These are phyloP conservation scores for Crassisporium funariophilum DNA, from an alignment of 768 basidiomycete genomes.

Conservation along the genomic window DNA sequence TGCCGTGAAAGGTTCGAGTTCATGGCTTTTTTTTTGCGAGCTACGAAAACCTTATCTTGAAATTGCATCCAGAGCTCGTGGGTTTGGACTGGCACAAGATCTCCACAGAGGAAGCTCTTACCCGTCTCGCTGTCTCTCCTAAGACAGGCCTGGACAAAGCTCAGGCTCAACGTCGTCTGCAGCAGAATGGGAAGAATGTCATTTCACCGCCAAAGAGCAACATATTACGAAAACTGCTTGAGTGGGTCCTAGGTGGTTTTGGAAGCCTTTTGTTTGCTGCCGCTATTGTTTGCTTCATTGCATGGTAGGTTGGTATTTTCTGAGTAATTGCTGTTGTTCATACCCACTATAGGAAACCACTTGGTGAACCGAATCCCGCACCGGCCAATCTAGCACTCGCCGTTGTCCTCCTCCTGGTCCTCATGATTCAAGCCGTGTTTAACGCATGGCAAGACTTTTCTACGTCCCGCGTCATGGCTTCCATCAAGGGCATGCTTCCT, in stretches of 20 bases:
- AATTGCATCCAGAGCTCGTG: conserved; percentile 36
- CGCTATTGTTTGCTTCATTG: conserved; percentile 56
- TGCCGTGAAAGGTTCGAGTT: conserved; percentile 22
- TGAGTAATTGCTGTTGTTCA: conserved; percentile 8
- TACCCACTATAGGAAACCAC: conserved; percentile 48
- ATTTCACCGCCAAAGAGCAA: conserved; percentile 51
- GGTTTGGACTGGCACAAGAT: conserved; percentile 52
- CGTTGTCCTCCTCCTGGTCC: conserved; percentile 50
- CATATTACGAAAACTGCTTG: conserved; percentile 43
- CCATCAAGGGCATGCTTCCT: conserved; percentile 67
- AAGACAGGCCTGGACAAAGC: conserved; percentile 49
- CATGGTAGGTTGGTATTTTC: conserved; percentile 35
- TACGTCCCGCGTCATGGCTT: conserved; percentile 59
- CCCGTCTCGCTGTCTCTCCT: conserved; percentile 45
- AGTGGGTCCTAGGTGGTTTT: conserved; percentile 58
- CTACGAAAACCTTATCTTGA: neutral
- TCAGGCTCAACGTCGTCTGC: conserved; percentile 49
- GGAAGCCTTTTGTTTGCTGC: conserved; percentile 45
- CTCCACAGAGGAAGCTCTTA: conserved; percentile 39
- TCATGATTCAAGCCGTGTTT: conserved; percentile 40
- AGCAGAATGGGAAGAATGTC: conserved; percentile 49
- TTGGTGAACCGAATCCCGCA: conserved; percentile 55
- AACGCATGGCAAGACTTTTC: conserved; percentile 60
- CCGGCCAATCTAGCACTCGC: conserved; percentile 63
- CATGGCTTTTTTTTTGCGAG: neutral